A percentile compares a stretch with the other conserved stretches of the same genome.
Evolutionary conservation across 2,329 filamentous ascomycete genomes (phyloP).

Genomic region (Proliferodiscus dingleyae): DNA sequence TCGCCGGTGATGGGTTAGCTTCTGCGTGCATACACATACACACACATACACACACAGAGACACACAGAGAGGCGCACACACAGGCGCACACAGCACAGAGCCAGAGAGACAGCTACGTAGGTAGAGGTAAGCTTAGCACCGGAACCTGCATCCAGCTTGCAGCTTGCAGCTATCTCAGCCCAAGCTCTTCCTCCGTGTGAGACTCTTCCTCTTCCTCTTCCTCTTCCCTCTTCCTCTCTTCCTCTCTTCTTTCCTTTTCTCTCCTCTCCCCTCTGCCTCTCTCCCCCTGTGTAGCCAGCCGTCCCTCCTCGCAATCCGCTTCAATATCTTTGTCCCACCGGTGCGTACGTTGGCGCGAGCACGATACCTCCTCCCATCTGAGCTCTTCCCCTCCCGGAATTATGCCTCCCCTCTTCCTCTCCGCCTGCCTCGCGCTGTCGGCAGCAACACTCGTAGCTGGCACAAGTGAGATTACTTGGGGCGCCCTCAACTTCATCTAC

Average conservation of each 20-base stretch:
- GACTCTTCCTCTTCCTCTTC: not conserved
- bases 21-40: too few relatives aligned
- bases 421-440: conserved; percentile 13
- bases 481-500: conserved; percentile 28
- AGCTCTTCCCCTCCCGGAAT: not conserved
- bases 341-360: not conserved
- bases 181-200: too few relatives aligned
- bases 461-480: conserved; percentile 23
- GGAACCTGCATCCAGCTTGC: not conserved
- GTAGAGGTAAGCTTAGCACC: not conserved
- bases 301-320: not conserved
- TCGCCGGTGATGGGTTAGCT: not conserved
- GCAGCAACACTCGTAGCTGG: conserved; percentile 6
- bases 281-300: not conserved
- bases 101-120: not conserved
- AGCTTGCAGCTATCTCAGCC: not conserved
- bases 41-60: too few relatives aligned
- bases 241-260: not conserved
- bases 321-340: not conserved
- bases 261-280: not conserved
- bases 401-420: conserved; percentile 8
- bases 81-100: too few relatives aligned
- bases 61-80: too few relatives aligned
- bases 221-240: not conserved
- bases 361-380: not conserved